Evolutionary conservation across 2,329 filamentous ascomycete genomes (phyloP).

Genomic region (Stenocarpella maydis): DNA sequence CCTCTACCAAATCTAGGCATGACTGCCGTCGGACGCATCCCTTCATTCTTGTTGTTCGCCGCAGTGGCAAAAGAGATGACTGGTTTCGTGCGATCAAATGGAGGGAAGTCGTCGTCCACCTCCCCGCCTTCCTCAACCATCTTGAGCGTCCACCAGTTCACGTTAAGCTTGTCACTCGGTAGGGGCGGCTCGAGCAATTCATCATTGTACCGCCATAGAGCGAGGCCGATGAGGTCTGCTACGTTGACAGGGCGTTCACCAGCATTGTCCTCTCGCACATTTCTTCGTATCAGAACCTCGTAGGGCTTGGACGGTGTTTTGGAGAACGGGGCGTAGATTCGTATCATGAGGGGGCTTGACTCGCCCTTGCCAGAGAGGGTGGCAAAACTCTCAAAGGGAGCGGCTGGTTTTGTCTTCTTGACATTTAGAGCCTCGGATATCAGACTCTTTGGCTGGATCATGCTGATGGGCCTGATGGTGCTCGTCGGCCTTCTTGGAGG

Average conservation of each 20-base stretch:
- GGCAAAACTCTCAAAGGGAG: slow-evolving; percentile 80
- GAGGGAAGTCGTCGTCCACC: slow-evolving; percentile 85
- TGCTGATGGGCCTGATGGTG: slow-evolving; percentile 70
- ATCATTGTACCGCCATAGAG: slow-evolving; percentile 79
- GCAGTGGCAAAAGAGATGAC: slow-evolving; percentile 69
- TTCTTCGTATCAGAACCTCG: slow-evolving; percentile 75
- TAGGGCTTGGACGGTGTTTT: slow-evolving; percentile 69
- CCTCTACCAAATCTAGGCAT: slow-evolving; percentile 71
- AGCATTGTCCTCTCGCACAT: slow-evolving; percentile 72
- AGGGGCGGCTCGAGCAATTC: slow-evolving; percentile 77
- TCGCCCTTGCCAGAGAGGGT: slow-evolving; percentile 81
- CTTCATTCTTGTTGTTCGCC: slow-evolving; percentile 36
- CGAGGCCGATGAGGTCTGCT: slow-evolving; percentile 82
- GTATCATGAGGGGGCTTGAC: slow-evolving; percentile 76
- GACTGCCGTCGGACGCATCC: slow-evolving; percentile 33
- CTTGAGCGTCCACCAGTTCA: slow-evolving; percentile 83
- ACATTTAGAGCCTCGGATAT: slow-evolving; percentile 77
- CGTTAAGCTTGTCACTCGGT: slow-evolving; percentile 71
- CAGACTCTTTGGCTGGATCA: slow-evolving; percentile 74
- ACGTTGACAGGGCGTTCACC: slow-evolving; percentile 72
- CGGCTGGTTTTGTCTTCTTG: slow-evolving; percentile 72
- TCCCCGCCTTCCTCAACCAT: slow-evolving; percentile 88
- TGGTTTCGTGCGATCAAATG: slow-evolving; percentile 76
- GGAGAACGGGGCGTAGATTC: slow-evolving; percentile 80
- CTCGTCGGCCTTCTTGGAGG: slow-evolving; percentile 76